These are phyloP conservation scores for Parietaria judaica DNA, from an alignment of 306 rosid genomes.

Conservation along the genomic window DNA sequence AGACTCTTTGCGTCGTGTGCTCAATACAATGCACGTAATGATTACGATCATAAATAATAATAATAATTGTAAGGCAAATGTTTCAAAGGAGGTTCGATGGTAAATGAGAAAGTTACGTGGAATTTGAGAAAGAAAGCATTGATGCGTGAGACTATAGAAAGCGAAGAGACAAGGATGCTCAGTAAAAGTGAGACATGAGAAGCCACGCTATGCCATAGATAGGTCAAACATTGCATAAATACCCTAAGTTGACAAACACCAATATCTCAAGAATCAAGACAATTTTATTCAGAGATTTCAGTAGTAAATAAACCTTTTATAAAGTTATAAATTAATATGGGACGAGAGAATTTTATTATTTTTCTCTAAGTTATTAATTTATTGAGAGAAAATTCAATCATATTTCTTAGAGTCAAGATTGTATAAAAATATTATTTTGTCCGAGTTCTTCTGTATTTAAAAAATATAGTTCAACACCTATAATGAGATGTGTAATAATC, in stretches of 20 bases:
- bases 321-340: too few species aligned
- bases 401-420: too few species aligned
- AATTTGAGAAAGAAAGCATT: constrained; percentile 26
- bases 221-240: constrained; percentile 38
- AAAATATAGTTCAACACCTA: too few species aligned
- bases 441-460: too few species aligned
- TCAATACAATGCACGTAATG: not conserved
- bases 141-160: constrained; percentile 6
- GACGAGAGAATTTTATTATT: too few species aligned
- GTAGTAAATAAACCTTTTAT: too few species aligned
- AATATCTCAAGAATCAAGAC: constrained; percentile 12
- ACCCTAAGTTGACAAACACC: constrained; percentile 56
- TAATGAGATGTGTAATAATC: too few species aligned
- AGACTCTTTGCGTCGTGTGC: not conserved
- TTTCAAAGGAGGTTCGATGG: constrained; percentile 13
- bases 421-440: too few species aligned
- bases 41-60: constrained; percentile 3
- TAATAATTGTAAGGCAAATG: constrained; percentile 11
- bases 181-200: constrained; percentile 45
- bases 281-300: too few species aligned
- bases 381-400: too few species aligned
- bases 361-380: too few species aligned
- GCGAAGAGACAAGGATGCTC: constrained; percentile 33
- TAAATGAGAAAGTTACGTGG: constrained; percentile 36
- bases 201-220: constrained; percentile 22